Conservation (phyloP, 805 yeast species). For the Barnettozyma siamensis region DNA sequence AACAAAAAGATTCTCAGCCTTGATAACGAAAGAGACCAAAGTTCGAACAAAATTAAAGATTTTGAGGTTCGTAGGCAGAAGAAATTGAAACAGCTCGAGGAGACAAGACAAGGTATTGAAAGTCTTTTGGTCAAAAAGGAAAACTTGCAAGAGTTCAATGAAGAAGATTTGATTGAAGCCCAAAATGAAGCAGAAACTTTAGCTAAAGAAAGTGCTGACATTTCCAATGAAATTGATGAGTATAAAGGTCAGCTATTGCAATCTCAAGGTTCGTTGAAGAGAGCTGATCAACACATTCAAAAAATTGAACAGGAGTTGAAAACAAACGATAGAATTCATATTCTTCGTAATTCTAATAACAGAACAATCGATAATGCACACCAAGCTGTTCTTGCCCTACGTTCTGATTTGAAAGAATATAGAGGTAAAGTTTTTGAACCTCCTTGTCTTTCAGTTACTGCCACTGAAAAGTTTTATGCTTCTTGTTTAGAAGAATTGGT, state of each 20-base stretch:
- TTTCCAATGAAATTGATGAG: constrained; percentile 29
- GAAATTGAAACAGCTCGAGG: constrained; percentile 1
- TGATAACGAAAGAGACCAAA: neutral
- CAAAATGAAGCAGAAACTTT: constrained; percentile 12
- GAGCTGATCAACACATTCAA: constrained; percentile 26
- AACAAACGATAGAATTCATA: constrained; percentile 46
- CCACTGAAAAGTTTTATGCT: constrained; percentile 44
- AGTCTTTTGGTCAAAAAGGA: constrained; percentile 15
- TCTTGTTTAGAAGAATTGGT: constrained; percentile 53
- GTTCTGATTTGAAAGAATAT: constrained; percentile 32
- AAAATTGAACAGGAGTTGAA: constrained; percentile 32
- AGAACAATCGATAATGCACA: constrained; percentile 14
- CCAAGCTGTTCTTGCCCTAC: constrained; percentile 37
- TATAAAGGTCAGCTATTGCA: constrained; percentile 37
- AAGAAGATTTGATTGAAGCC: constrained; percentile 13
- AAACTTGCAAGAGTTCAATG: constrained; percentile 15
- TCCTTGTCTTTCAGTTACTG: constrained; percentile 59
- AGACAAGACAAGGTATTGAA: constrained; percentile 10
- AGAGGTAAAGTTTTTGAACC: constrained; percentile 57
- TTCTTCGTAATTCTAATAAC: constrained; percentile 31
- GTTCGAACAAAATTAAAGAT: neutral
- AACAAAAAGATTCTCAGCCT: neutral
- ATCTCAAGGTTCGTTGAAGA: constrained; percentile 29
- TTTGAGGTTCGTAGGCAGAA: constrained; percentile 1
- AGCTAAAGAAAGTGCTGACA: neutral